Evolutionary conservation across 768 basidiomycete species (phyloP).

Genomic region (Leccinum barrowsii): DNA sequence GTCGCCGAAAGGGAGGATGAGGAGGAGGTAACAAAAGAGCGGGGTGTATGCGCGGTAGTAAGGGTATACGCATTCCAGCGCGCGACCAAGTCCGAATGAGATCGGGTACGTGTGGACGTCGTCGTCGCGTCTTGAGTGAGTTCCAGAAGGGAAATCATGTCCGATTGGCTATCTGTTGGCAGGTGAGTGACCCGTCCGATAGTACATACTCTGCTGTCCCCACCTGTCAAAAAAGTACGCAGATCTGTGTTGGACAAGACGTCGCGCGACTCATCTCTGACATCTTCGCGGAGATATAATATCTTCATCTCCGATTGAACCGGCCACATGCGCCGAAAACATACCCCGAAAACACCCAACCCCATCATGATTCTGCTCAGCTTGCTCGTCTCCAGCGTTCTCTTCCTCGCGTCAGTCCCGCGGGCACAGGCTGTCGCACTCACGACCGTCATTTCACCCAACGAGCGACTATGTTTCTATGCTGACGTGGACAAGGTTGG

Average conservation of each 20-base stretch:
- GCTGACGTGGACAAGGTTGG: slow-evolving; percentile 95
- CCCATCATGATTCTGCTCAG: slow-evolving; percentile 19
- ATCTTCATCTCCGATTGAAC: slow-evolving; percentile 11
- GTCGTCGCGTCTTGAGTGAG: not conserved
- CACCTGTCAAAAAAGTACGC: slow-evolving; percentile 17
- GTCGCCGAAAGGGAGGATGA: slow-evolving; percentile 10
- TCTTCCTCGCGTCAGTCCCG: slow-evolving; percentile 32
- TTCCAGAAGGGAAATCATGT: not conserved
- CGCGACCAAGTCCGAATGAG: not conserved
- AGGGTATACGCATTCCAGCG: not conserved
- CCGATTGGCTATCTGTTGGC: too few species aligned
- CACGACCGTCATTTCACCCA: slow-evolving; percentile 74
- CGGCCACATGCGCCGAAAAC: slow-evolving; percentile 24
- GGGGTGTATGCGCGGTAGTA: slow-evolving; percentile 3
- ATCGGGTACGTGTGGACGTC: slow-evolving; percentile 9
- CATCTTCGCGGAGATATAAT: slow-evolving; percentile 14
- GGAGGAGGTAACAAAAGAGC: slow-evolving; percentile 7
- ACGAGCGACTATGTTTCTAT: slow-evolving; percentile 88
- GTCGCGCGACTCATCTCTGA: not conserved
- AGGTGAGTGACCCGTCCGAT: not conserved
- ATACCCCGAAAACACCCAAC: not conserved
- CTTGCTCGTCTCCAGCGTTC: slow-evolving; percentile 17
- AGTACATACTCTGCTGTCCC: not conserved
- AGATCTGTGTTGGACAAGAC: not conserved
- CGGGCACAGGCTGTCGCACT: slow-evolving; percentile 58